Conservation (phyloP, 2,329 filamentous ascomycete species). For the Mycogone perniciosa region DNA sequence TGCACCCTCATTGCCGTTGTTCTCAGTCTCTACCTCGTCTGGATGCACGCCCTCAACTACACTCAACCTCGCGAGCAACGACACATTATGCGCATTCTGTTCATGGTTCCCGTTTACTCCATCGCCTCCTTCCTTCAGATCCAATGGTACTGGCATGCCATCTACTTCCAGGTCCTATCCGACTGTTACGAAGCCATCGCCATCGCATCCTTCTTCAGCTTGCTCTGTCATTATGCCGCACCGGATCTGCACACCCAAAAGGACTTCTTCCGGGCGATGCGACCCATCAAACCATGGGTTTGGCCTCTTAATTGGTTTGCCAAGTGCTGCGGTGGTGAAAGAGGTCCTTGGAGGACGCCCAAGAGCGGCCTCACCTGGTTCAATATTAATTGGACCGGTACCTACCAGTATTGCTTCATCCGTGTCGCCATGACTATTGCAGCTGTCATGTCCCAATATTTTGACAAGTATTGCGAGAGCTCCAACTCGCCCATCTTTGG, state of each 20-base stretch:
- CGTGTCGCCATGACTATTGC: conserved; percentile 73
- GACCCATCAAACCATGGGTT: conserved; percentile 64
- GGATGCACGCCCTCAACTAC: conserved; percentile 54
- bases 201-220: conserved; percentile 78
- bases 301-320: conserved; percentile 65
- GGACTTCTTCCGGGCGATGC: conserved; percentile 66
- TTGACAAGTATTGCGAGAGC: conserved; percentile 67
- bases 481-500: conserved; percentile 71
- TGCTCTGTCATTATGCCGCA: conserved; percentile 75
- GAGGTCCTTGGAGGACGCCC: conserved; percentile 66
- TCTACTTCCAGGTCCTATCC: conserved; percentile 75
- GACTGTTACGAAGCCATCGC: conserved; percentile 89
- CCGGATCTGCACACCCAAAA: conserved; percentile 76
- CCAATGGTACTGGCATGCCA: conserved; percentile 66
- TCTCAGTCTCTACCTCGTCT: conserved; percentile 50
- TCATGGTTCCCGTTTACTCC: conserved; percentile 81
- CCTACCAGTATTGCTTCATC: conserved; percentile 84
- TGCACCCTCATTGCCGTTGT: conserved; percentile 45
- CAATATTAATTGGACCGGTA: conserved; percentile 74
- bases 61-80: conserved; percentile 54
- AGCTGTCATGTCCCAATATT: conserved; percentile 65
- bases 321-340: conserved; percentile 62
- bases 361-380: conserved; percentile 83
- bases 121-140: conserved; percentile 68
- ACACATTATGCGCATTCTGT: conserved; percentile 77